A percentile compares a stretch with the other conserved stretches of the same genome.
Evolutionary conservation across 352 stramenopile species (phyloP).

Genomic region (Globisporangium echinulatum): DNA sequence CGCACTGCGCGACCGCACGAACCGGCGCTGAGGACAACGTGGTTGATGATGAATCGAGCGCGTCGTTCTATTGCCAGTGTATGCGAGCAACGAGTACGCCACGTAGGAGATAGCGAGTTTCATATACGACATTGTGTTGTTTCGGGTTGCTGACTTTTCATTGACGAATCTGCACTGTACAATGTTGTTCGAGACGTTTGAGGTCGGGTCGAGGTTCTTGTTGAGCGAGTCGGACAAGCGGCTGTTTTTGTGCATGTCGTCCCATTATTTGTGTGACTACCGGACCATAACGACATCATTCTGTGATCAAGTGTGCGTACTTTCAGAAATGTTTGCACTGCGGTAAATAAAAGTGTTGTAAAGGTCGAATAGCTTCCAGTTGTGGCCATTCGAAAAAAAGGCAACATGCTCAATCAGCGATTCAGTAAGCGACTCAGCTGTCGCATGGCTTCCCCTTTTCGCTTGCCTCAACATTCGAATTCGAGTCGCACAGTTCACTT

Average conservation of each 20-base stretch:
- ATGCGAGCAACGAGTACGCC: too few relatives aligned
- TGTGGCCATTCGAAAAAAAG: neutral
- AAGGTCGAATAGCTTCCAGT: neutral
- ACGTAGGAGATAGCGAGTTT: too few relatives aligned
- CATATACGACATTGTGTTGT: too few relatives aligned
- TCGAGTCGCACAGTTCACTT: too few relatives aligned
- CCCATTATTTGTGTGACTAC: neutral
- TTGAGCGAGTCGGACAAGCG: neutral
- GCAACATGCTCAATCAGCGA: neutral
- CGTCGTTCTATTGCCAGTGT: too few relatives aligned
- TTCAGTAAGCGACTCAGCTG: neutral
- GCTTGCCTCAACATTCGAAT: too few relatives aligned
- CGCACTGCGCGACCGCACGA: conserved; percentile 35
- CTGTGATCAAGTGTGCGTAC: neutral
- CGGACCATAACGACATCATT: neutral
- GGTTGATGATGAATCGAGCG: neutral
- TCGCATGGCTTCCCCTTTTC: neutral
- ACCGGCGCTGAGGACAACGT: conserved; percentile 22
- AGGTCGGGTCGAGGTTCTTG: neutral
- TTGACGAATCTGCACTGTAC: too few relatives aligned
- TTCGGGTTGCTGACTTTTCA: too few relatives aligned
- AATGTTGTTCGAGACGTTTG: too few relatives aligned
- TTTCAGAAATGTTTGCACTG: neutral
- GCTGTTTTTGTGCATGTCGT: neutral
- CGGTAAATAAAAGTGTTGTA: neutral